Base-by-base conservation (phyloP, 352 stramenopile species). In the Phytophthora constricta region DNA sequence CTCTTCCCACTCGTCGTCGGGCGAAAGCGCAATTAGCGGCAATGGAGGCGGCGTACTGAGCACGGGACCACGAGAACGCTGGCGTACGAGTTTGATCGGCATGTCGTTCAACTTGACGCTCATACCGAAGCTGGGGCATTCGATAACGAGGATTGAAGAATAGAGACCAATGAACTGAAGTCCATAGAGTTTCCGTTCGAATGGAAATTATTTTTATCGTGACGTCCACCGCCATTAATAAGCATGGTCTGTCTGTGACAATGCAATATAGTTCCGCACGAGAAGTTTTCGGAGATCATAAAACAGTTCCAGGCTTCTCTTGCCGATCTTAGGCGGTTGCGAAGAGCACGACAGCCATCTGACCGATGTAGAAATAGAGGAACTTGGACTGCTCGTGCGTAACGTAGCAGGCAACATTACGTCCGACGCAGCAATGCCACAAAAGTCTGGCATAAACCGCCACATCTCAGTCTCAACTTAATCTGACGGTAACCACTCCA, bases 311-410 rank as follows among this genome's bases (percentile, higher is more conserved):
- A n/a, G n/a, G n/a, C n/a, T n/a, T n/a, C n/a, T n/a, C n/a, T n/a
- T n/a, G n/a, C n/a, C n/a, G n/a, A 49, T 25, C 31, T 78, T 70
- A 93, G 1, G 84, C 86, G 8, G 86, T 96, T 20, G 87, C 89
- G 49, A 98, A 98, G 22, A 98, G 81, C 55, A 97, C 96, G 48
- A 98, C 81, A 25, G 92, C 95, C 76, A 96, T 96, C 71, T 98
- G 95, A 19, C 95, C 95, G 46, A 98, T 92, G 87, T 98, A 98
- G 64, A 98, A 98, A 80, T 98, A 98, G 54, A 98, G 91, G 64
- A 98, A 98, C 73, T 97, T 98, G 62, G 80, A 92, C 69, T 97
- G 89, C 66, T 98, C 92, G 67, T 98, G 93, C 2, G 94, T 98
- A 14, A 98, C 95, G 68, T 94, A 98, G 70, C 89, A 97, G 34